Evolutionary conservation across 1,284 basidiomycete genomes (phyloP).

Genomic region (Fomitopsis schrenkii): DNA sequence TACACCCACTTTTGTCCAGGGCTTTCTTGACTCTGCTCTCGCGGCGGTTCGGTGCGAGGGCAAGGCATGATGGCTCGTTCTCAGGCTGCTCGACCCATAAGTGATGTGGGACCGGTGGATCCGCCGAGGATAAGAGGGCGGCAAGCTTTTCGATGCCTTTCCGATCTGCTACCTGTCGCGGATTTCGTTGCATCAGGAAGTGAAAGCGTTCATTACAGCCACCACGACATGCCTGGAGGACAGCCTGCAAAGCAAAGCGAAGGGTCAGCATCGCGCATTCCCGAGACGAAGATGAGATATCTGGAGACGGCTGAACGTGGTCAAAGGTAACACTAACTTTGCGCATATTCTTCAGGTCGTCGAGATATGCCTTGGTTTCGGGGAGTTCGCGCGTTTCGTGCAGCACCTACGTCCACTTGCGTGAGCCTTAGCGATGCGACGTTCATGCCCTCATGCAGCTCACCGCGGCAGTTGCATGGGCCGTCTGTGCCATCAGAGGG

Average conservation of each 20-base stretch:
- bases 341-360: constrained; percentile 37
- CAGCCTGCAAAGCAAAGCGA: constrained; percentile 24
- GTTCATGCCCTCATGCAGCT: neutral
- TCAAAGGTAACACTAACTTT: constrained; percentile 22
- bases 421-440: neutral
- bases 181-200: neutral
- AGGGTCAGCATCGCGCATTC: constrained; percentile 2
- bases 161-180: constrained; percentile 31
- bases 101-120: constrained; percentile 35
- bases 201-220: too few relatives aligned
- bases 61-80: constrained; percentile 46
- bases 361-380: constrained; percentile 38
- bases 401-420: constrained; percentile 26
- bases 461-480: constrained; percentile 49
- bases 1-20: constrained; percentile 34
- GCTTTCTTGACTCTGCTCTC: constrained; percentile 37
- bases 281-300: neutral
- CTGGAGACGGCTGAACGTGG: neutral
- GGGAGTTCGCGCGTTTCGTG: constrained; percentile 36
- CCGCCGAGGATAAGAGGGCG: constrained; percentile 23
- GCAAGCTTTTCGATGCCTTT: constrained; percentile 33
- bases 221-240: constrained; percentile 32
- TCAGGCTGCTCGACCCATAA: constrained; percentile 55
- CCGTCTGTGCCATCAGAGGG: constrained; percentile 51
- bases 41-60: constrained; percentile 46